Evolutionary conservation across 2,329 filamentous ascomycete genomes (phyloP).

Genomic region (Stachybotrys echinatus): DNA sequence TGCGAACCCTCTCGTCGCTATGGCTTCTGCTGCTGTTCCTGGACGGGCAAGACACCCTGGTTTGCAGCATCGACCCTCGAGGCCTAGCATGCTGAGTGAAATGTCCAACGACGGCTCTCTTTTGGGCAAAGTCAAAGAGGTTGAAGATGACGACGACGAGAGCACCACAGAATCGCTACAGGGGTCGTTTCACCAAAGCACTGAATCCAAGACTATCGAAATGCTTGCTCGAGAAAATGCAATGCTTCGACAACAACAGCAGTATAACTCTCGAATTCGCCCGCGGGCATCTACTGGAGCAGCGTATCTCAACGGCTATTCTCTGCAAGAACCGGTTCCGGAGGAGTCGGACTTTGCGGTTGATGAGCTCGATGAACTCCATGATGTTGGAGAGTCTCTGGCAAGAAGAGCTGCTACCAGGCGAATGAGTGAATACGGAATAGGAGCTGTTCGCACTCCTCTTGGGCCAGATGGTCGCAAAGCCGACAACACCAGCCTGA

Average conservation of each 20-base stretch:
- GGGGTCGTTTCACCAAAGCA: constrained; percentile 47
- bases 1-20: constrained; percentile 29
- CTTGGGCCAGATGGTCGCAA: constrained; percentile 56
- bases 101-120: constrained; percentile 59
- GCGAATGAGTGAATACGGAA: constrained; percentile 54
- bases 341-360: constrained; percentile 69
- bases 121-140: constrained; percentile 65
- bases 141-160: constrained; percentile 61
- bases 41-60: constrained; percentile 57
- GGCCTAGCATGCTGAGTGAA: constrained; percentile 70
- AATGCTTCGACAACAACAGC: constrained; percentile 49
- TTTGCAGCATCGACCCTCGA: constrained; percentile 76
- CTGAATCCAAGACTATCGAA: constrained; percentile 59
- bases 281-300: constrained; percentile 53
- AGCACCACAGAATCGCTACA: constrained; percentile 44
- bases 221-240: constrained; percentile 58
- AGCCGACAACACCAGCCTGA: constrained; percentile 51
- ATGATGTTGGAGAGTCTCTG: constrained; percentile 43
- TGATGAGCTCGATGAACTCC: constrained; percentile 62
- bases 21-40: constrained; percentile 43
- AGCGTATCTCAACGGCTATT: constrained; percentile 51
- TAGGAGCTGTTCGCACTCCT: constrained; percentile 39
- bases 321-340: constrained; percentile 53
- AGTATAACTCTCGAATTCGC: constrained; percentile 50
- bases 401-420: constrained; percentile 41